phyloP scores from a whole-genome alignment of 139 green algal genomes.

The Pseudopediastrum boryanum region DNA sequence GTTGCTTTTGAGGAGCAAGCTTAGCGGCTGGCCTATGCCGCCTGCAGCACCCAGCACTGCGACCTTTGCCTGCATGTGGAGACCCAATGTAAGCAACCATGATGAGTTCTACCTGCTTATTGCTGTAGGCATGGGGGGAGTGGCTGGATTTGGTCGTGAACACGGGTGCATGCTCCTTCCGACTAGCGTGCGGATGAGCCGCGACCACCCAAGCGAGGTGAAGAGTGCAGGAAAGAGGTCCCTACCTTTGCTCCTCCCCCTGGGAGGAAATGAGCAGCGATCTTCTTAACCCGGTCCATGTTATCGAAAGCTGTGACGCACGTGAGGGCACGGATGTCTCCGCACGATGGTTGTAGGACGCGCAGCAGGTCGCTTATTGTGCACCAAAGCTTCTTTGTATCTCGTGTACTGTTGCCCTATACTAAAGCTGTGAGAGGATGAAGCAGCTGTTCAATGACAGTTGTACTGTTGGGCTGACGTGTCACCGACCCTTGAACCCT shows the following conservation, averaged over 20 bases:
- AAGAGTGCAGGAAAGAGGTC: background rate
- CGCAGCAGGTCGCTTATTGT: too few species aligned
- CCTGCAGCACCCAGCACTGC: conserved; percentile 94
- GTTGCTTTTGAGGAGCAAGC: conserved; percentile 91
- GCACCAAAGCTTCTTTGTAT: too few species aligned
- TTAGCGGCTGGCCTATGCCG: conserved; percentile 96
- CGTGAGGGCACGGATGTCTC: too few species aligned
- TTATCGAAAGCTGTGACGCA: too few species aligned
- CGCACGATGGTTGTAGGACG: too few species aligned
- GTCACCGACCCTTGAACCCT: too few species aligned
- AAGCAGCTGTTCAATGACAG: too few species aligned
- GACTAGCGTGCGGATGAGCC: background rate
- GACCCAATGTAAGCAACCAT: background rate
- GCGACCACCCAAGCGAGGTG: background rate
- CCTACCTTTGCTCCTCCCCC: conserved; percentile 14
- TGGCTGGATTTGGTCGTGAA: too few species aligned
- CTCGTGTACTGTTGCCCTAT: too few species aligned
- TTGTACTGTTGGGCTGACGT: too few species aligned
- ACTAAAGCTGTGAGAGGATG: too few species aligned
- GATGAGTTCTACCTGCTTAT: too few species aligned
- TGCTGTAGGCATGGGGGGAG: background rate
- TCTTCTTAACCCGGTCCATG: conserved; percentile 35
- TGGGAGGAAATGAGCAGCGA: conserved; percentile 35
- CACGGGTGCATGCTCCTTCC: background rate
- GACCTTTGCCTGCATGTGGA: conserved; percentile 76